Base-by-base conservation (phyloP, 805 yeast species). In the Saturnispora sanitii region DNA sequence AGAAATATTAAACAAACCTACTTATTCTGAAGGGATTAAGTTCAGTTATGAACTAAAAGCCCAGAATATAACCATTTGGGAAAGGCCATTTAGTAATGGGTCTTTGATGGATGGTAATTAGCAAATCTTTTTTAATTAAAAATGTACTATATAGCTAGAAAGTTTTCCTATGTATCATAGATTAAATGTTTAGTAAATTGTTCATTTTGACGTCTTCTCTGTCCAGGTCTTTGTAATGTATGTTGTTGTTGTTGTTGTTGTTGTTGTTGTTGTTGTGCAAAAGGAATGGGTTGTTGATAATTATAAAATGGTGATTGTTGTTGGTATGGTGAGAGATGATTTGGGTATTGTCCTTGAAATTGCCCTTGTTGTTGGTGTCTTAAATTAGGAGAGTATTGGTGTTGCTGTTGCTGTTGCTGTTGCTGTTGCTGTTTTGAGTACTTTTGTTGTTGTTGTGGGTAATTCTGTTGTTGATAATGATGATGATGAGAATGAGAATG, bases 1-100 rank as follows among this genome's bases (percentile, higher is more conserved):
- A 53, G 71, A 73, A 40, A 70, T 90, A 16, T 70, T 90, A 49
- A 29, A 37, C 11, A 19, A 29, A 21, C 25, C 33, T 6, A 27
- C 30, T 6, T 37, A 20, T 16, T 16, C 19, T 9, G 29, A 37
- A 18, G 33, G 33, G 3, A 37, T 37, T 21, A 27, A 37, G n/a
- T 21, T 17, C 9, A 37, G 39, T 15, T 29, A n/a, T 12, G 27
- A 37, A 7, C 16, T 37, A 5, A 11, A 27, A 7, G 20, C 20
- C n/a, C n/a, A 37, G 9, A 31, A 29, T 18, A 37, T 17, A 12
- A n/a, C 8, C 21, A 28, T 20, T 11, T 29, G 39, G 38, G 29
- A 13, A 19, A 13, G 25, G 17, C 22, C 30, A 4, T 6, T 20
- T 5, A 13, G 19, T 27, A n/a, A 11, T 16, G 30, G 27, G 6